Percentiles rank a stretch among this genome's conserved stretches.
Evolutionary conservation across 169 alveolate genomes (phyloP).

Genomic region (Theileria annulata): DNA sequence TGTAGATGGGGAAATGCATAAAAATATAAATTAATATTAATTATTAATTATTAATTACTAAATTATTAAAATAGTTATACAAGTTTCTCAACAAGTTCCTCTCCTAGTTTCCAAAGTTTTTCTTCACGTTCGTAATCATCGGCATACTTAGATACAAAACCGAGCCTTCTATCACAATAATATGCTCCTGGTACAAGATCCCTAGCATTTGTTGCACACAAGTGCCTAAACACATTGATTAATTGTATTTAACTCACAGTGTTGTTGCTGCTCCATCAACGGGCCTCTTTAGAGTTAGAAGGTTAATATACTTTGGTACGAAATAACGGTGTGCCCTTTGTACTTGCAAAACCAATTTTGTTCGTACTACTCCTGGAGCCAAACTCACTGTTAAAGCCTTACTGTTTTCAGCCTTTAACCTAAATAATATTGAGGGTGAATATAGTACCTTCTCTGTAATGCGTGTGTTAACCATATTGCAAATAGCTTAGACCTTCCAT

Average conservation of each 20-base stretch:
- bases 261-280: slow-evolving; percentile 57
- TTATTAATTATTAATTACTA: background rate
- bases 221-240: slow-evolving; percentile 12
- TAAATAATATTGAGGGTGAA: slow-evolving; percentile 6
- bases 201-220: slow-evolving; percentile 36
- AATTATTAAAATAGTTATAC: background rate
- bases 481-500: slow-evolving; percentile 53
- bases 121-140: slow-evolving; percentile 45
- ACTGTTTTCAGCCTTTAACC: background rate
- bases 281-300: slow-evolving; percentile 28
- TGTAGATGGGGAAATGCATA: slow-evolving; percentile 1
- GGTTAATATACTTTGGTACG: background rate
- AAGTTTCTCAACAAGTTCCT: slow-evolving; percentile 17
- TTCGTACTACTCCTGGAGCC: slow-evolving; percentile 58
- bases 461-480: slow-evolving; percentile 62
- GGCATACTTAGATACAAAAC: slow-evolving; percentile 58
- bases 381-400: slow-evolving; percentile 35
- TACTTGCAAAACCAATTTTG: slow-evolving; percentile 20
- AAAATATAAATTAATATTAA: background rate
- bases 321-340: background rate
- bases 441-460: slow-evolving; percentile 43
- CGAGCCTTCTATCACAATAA: slow-evolving; percentile 42
- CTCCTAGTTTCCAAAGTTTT: slow-evolving; percentile 38
- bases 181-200: slow-evolving; percentile 54
- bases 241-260: slow-evolving; percentile 21